phyloP scores from a whole-genome alignment of 352 stramenopile genomes.

The Pythium insidiosum region DNA sequence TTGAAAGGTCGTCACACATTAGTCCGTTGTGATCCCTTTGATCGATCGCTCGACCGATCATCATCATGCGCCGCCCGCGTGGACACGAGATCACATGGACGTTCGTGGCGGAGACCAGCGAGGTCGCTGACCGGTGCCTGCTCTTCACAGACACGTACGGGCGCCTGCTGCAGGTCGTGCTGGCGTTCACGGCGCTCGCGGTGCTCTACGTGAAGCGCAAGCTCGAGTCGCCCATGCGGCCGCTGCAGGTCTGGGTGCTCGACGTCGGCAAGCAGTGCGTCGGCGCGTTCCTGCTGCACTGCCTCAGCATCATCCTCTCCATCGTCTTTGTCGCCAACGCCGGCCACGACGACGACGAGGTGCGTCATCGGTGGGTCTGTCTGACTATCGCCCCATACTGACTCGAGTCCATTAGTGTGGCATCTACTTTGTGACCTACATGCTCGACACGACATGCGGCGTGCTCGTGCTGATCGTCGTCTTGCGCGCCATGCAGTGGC shows the following conservation, averaged over 20 bases:
- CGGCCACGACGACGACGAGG: slow-evolving; percentile 38
- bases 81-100: no score
- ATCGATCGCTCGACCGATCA: no score
- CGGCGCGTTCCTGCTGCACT: slow-evolving; percentile 50
- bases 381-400: background rate
- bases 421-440: slow-evolving; percentile 67
- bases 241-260: slow-evolving; percentile 58
- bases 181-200: slow-evolving; percentile 40
- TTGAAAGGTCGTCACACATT: no score
- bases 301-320: slow-evolving; percentile 49
- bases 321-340: slow-evolving; percentile 43
- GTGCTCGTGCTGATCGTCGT: slow-evolving; percentile 37
- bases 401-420: slow-evolving; percentile 60
- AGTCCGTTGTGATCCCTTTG: no score
- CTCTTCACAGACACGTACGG: slow-evolving; percentile 67
- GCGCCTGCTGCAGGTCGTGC: slow-evolving; percentile 42
- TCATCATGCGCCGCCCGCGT: no score
- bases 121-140: slow-evolving; percentile 53
- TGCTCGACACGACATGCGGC: slow-evolving; percentile 58
- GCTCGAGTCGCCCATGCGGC: slow-evolving; percentile 59
- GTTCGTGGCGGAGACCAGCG: no score
- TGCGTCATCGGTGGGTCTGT: no score
- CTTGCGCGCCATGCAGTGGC: slow-evolving; percentile 26
- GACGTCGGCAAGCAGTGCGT: slow-evolving; percentile 68
- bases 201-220: slow-evolving; percentile 76